phyloP scores from a whole-genome alignment of 164 flowering plant genomes.

The Euptelea pleiosperma region DNA sequence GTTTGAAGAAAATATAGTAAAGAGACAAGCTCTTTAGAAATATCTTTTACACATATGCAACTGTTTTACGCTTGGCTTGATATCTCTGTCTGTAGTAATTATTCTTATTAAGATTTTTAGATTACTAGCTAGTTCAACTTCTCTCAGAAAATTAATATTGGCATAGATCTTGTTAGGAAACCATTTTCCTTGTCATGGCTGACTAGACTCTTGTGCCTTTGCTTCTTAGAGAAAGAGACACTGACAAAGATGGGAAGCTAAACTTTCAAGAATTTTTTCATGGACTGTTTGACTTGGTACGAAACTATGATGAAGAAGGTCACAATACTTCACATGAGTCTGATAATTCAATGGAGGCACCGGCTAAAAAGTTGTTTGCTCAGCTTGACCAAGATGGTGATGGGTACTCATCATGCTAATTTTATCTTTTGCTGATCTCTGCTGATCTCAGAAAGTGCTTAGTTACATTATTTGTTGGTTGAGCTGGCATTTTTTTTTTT shows the following conservation, averaged over 20 bases:
- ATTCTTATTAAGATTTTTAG: no score
- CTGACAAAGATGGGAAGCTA: constrained; percentile 87
- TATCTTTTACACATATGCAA: no score
- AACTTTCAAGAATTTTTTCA: constrained; percentile 89
- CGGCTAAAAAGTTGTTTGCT: constrained; percentile 64
- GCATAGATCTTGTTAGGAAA: not conserved
- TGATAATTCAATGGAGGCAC: constrained; percentile 56
- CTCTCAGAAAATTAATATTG: no score
- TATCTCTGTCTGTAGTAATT: no score
- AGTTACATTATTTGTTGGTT: not conserved
- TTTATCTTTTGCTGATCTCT: not conserved
- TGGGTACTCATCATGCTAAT: constrained; percentile 45
- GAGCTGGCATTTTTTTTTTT: constrained; percentile 8
- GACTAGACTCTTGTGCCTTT: constrained; percentile 9
- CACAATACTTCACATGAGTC: constrained; percentile 51
- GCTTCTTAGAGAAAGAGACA: constrained; percentile 75
- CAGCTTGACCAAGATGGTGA: constrained; percentile 88
- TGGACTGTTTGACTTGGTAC: constrained; percentile 89
- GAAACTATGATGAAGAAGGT: constrained; percentile 72
- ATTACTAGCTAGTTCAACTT: no score
- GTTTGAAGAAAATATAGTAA: no score
- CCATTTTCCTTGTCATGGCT: not conserved
- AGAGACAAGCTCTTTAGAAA: no score
- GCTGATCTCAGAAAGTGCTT: not conserved
- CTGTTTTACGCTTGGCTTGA: no score